Percentiles rank a stretch among this genome's conserved stretches.
These are phyloP conservation scores for Waitea zeae DNA, from an alignment of 1,284 basidiomycete genomes.

Conservation along the genomic window DNA sequence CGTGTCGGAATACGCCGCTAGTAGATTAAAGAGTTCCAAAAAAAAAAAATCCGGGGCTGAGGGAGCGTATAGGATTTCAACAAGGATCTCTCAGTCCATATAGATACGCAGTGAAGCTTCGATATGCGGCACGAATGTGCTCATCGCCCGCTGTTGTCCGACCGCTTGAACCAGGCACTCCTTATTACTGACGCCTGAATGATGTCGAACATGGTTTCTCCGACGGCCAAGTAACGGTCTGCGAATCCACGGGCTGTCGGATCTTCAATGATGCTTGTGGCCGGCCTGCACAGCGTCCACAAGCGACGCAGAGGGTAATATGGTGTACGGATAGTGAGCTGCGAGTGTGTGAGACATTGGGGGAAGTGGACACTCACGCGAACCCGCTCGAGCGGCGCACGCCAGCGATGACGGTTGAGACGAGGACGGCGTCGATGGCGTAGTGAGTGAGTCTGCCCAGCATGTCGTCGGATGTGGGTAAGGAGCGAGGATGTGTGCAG, in stretches of 20 bases:
- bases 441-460: conserved; percentile 78
- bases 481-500: no score
- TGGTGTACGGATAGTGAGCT: conserved; percentile 1
- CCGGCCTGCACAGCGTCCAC: conserved; percentile 39
- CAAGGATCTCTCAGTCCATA: no score
- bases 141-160: no score
- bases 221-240: conserved; percentile 72
- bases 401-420: conserved; percentile 85
- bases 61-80: no score
- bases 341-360: conserved; percentile 4
- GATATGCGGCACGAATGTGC: no score
- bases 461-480: no score
- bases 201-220: conserved; percentile 81
- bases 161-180: conserved; percentile 66
- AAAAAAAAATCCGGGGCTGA: no score
- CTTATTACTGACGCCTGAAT: conserved; percentile 68
- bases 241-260: conserved; percentile 58
- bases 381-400: conserved; percentile 85
- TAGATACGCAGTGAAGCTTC: no score
- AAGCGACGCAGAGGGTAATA: not conserved
- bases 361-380: conserved; percentile 63
- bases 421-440: conserved; percentile 67
- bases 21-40: no score
- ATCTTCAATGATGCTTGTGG: conserved; percentile 56
- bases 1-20: no score